Percentiles rank a stretch among this genome's conserved stretches.
These are phyloP conservation scores for Saccharomycopsis oosterbeekiorum DNA, from an alignment of 805 yeast species.

Conservation along the genomic window DNA sequence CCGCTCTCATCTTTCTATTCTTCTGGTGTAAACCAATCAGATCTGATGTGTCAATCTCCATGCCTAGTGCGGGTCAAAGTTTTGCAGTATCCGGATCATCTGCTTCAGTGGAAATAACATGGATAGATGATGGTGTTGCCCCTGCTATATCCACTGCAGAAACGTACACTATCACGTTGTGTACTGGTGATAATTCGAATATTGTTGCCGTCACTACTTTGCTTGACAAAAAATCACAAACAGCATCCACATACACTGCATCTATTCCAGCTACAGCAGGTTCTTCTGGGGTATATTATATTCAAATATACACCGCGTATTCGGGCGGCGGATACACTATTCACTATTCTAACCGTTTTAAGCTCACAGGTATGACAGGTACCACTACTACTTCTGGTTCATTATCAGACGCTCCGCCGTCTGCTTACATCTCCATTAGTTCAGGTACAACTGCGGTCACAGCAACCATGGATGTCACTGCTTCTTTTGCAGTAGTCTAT, in stretches of 20 bases:
- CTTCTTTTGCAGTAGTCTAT: constrained; percentile 61
- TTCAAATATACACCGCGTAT: constrained; percentile 53
- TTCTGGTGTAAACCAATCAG: neutral
- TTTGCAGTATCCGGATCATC: constrained; percentile 23
- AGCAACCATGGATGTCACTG: constrained; percentile 34
- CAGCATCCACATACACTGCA: constrained; percentile 30
- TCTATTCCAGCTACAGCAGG: constrained; percentile 34
- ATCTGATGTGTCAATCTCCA: constrained; percentile 24
- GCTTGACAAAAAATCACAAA: constrained; percentile 24
- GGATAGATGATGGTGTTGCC: constrained; percentile 45
- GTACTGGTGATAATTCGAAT: constrained; percentile 54
- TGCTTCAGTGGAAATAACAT: constrained; percentile 29
- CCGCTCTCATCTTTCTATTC: neutral
- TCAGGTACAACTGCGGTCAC: constrained; percentile 30
- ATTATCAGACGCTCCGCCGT: constrained; percentile 34
- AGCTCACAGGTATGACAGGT: constrained; percentile 66
- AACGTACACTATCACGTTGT: constrained; percentile 43
- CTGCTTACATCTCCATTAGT: constrained; percentile 25
- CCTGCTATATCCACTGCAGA: constrained; percentile 38
- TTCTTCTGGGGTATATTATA: constrained; percentile 57
- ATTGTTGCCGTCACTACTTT: constrained; percentile 33
- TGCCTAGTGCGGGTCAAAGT: constrained; percentile 20
- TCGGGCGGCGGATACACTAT: constrained; percentile 40
- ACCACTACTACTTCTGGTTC: constrained; percentile 39
- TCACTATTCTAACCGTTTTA: constrained; percentile 61